phyloP scores from a whole-genome alignment of 768 basidiomycete genomes.

The Tephrocybe sp. region DNA sequence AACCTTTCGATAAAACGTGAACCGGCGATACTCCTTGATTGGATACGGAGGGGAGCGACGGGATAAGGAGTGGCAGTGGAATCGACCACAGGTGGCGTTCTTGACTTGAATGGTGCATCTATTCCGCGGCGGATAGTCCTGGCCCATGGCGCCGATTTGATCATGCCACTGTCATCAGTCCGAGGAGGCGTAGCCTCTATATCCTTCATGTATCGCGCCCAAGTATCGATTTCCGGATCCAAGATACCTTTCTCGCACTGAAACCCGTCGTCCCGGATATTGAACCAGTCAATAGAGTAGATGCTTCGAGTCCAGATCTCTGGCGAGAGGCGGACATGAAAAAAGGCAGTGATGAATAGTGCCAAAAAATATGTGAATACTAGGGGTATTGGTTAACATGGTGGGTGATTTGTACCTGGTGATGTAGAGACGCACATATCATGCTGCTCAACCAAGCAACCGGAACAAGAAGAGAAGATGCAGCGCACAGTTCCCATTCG shows the following conservation, averaged over 20 bases:
- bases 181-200: conserved; percentile 17
- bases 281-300: conserved; percentile 61
- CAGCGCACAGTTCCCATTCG: conserved; percentile 45
- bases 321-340: conserved; percentile 42
- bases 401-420: too few relatives aligned
- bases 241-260: background rate
- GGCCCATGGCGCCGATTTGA: conserved; percentile 57
- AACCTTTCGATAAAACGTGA: conserved; percentile 45
- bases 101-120: conserved; percentile 50
- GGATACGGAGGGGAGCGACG: conserved; percentile 31
- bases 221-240: conserved; percentile 8
- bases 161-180: conserved; percentile 17
- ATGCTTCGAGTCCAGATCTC: conserved; percentile 55
- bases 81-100: conserved; percentile 15
- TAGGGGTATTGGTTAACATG: conserved; percentile 20
- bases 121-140: conserved; percentile 50
- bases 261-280: conserved; percentile 2
- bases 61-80: conserved; percentile 22
- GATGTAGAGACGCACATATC: conserved; percentile 38
- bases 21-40: conserved; percentile 25
- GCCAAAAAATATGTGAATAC: conserved; percentile 57
- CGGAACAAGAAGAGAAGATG: conserved; percentile 46
- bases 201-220: conserved; percentile 21
- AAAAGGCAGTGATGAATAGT: conserved; percentile 45
- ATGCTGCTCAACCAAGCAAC: conserved; percentile 48